Evolutionary conservation across 2,329 filamentous ascomycete species (phyloP).

Genomic region (Phialophora expanda): DNA sequence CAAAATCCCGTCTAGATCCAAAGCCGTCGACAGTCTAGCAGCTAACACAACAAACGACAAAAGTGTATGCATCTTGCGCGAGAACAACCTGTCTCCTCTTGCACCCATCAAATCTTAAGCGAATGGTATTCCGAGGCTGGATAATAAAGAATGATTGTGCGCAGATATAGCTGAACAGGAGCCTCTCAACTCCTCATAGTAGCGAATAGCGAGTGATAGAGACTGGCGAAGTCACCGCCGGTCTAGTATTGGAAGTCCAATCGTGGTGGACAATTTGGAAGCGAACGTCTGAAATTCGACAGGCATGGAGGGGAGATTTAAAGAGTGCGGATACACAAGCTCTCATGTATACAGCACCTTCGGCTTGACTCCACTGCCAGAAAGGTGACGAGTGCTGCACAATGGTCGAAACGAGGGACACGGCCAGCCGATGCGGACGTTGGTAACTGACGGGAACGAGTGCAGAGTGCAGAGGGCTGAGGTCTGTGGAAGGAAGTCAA

Average conservation of each 20-base stretch:
- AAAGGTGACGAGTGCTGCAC: neutral
- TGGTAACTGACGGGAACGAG: slow-evolving; percentile 9
- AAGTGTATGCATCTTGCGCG: slow-evolving; percentile 21
- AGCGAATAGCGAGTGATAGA: slow-evolving; percentile 7
- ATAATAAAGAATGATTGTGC: slow-evolving; percentile 28
- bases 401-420: slow-evolving; percentile 17
- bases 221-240: slow-evolving; percentile 14
- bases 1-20: slow-evolving; percentile 7
- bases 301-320: slow-evolving; percentile 20
- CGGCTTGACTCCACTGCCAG: neutral
- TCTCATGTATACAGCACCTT: slow-evolving; percentile 3
- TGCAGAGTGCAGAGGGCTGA: slow-evolving; percentile 14
- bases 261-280: slow-evolving; percentile 3
- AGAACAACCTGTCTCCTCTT: slow-evolving; percentile 13
- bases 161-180: slow-evolving; percentile 3
- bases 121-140: slow-evolving; percentile 11
- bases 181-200: slow-evolving; percentile 24
- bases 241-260: slow-evolving; percentile 6
- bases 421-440: slow-evolving; percentile 13
- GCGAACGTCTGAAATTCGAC: slow-evolving; percentile 14
- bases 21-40: slow-evolving; percentile 15
- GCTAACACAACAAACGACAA: slow-evolving; percentile 20
- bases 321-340: neutral
- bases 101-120: slow-evolving; percentile 15
- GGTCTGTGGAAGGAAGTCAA: slow-evolving; percentile 6